Percentiles rank a stretch among this genome's conserved stretches.
Evolutionary conservation across 225 moss, liverwort and hornwort species (phyloP).

Genomic region (Bryum argenteum): DNA sequence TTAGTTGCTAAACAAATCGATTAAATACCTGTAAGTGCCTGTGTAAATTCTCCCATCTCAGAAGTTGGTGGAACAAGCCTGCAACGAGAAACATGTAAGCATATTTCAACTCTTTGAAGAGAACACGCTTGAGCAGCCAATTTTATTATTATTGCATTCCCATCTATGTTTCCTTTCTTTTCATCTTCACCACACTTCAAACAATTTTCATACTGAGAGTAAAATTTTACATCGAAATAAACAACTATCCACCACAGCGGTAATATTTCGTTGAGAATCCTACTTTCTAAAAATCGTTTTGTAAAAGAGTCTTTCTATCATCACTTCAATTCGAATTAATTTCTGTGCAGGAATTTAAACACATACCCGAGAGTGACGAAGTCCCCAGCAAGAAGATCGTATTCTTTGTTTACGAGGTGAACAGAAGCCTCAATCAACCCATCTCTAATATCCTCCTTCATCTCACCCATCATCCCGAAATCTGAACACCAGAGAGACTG

Average conservation of each 20-base stretch:
- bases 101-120: neutral
- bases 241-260: neutral
- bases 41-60: slow-evolving; percentile 54
- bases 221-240: too few species aligned
- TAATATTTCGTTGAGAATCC: neutral
- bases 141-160: too few species aligned
- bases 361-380: slow-evolving; percentile 87
- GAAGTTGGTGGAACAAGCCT: slow-evolving; percentile 59
- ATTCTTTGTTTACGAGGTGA: slow-evolving; percentile 88
- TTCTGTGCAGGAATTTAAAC: neutral
- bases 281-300: neutral
- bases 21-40: slow-evolving; percentile 54
- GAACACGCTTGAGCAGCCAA: too few species aligned
- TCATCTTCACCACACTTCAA: too few species aligned
- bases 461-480: slow-evolving; percentile 99
- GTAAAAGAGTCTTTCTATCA: neutral
- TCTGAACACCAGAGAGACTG: slow-evolving; percentile 43
- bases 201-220: too few species aligned
- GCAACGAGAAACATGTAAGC: slow-evolving; percentile 23
- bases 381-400: slow-evolving; percentile 81
- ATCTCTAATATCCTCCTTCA: slow-evolving; percentile 71
- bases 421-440: slow-evolving; percentile 85
- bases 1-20: neutral
- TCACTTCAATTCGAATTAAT: neutral
- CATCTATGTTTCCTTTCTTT: too few species aligned